Evolutionary conservation across 1,284 basidiomycete genomes (phyloP).

Genomic region (Ceratobasidium theobromae): DNA sequence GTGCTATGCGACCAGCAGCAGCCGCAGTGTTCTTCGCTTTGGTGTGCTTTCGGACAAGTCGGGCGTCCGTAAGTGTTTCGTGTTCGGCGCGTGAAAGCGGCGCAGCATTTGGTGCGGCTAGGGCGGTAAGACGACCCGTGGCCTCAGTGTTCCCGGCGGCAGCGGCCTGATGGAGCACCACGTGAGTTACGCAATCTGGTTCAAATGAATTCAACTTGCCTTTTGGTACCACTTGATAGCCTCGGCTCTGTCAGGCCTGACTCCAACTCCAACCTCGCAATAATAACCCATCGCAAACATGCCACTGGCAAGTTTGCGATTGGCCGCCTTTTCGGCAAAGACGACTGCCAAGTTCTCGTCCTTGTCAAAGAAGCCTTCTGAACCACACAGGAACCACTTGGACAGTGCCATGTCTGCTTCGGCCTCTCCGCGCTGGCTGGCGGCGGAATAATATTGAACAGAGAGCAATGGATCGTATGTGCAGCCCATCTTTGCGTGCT

Average conservation of each 20-base stretch:
- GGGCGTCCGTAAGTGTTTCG: slow-evolving; percentile 49
- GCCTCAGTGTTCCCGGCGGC: slow-evolving; percentile 52
- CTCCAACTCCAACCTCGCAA: slow-evolving; percentile 59
- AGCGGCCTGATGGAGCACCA: slow-evolving; percentile 49
- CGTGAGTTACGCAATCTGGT: slow-evolving; percentile 22
- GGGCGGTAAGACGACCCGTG: slow-evolving; percentile 47
- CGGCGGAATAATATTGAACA: slow-evolving; percentile 88
- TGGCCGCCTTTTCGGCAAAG: slow-evolving; percentile 88
- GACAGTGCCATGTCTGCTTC: slow-evolving; percentile 95
- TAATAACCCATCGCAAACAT: slow-evolving; percentile 97
- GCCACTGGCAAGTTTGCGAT: slow-evolving; percentile 75
- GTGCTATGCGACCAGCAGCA: slow-evolving; percentile 30
- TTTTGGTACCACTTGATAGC: slow-evolving; percentile 46
- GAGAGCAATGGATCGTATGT: slow-evolving; percentile 86
- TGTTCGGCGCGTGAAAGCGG: slow-evolving; percentile 51
- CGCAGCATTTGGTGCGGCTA: slow-evolving; percentile 43
- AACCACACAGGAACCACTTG: slow-evolving; percentile 94
- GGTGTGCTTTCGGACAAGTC: slow-evolving; percentile 51
- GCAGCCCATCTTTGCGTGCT: slow-evolving; percentile 85
- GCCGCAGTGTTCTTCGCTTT: slow-evolving; percentile 46
- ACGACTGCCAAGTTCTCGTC: slow-evolving; percentile 85
- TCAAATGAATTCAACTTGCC: slow-evolving; percentile 22
- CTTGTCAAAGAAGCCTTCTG: slow-evolving; percentile 76
- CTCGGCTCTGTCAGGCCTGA: slow-evolving; percentile 42
- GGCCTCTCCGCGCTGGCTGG: slow-evolving; percentile 80